These are phyloP conservation scores for Aspergillus sp. DNA, from an alignment of 2,329 filamentous ascomycete species.

Conservation along the genomic window DNA sequence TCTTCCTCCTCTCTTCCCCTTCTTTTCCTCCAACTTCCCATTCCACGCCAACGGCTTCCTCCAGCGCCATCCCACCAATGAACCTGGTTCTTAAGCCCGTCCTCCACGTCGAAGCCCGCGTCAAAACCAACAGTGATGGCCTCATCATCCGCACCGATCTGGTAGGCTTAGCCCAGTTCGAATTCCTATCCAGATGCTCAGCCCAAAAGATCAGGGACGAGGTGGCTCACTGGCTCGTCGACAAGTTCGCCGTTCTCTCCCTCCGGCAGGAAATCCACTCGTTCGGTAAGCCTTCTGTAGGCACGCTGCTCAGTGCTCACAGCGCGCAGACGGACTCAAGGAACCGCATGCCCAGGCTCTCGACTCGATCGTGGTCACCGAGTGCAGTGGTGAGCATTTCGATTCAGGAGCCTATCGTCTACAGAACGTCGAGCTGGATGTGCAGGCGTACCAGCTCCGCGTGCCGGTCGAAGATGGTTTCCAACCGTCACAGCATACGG, in stretches of 20 bases:
- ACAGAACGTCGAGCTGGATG: slow-evolving; percentile 29
- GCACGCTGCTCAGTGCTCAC: background rate
- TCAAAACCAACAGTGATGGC: slow-evolving; percentile 18
- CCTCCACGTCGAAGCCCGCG: slow-evolving; percentile 31
- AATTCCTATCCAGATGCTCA: background rate
- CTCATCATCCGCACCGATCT: slow-evolving; percentile 23
- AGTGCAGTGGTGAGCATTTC: slow-evolving; percentile 24
- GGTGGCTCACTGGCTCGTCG: slow-evolving; percentile 27
- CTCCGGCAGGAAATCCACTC: slow-evolving; percentile 24
- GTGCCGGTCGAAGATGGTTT: slow-evolving; percentile 12
- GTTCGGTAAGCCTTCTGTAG: slow-evolving; percentile 15
- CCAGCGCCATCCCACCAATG: no score
- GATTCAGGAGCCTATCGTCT: slow-evolving; percentile 20
- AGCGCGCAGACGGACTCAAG: slow-evolving; percentile 15
- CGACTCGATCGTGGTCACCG: slow-evolving; percentile 28
- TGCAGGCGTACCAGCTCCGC: slow-evolving; percentile 35
- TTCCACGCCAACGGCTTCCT: no score
- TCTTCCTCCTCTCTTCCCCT: no score
- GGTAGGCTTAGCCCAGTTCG: slow-evolving; percentile 10
- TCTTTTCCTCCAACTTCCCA: no score
- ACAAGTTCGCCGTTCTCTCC: slow-evolving; percentile 23
- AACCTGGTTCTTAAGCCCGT: slow-evolving; percentile 16
- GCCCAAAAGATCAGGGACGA: slow-evolving; percentile 24
- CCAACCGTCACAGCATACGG: slow-evolving; percentile 10
- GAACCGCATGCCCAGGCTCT: slow-evolving; percentile 17